Evolutionary conservation across 169 alveolate species (phyloP), one percentile per base, ranked within the genome.

Genomic region (Cryptosporidium parvum): DNA sequence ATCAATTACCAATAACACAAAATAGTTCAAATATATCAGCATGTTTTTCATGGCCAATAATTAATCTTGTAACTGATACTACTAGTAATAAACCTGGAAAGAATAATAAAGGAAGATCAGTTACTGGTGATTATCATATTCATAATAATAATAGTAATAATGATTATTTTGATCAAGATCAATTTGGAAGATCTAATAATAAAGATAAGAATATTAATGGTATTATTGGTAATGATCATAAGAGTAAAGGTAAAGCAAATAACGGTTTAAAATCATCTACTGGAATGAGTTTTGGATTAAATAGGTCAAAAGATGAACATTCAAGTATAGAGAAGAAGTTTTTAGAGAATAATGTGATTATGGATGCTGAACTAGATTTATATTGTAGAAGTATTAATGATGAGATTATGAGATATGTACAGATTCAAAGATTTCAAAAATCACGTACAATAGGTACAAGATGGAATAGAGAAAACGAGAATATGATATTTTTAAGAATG

Each of bases 371-470:
- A 14, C n/a, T 80, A 23, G 89, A 80, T 80, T 45, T 42, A 67
- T 80, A 80, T 51, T 23, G 73, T 62, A 80, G 75, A 51, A 65
- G 75, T 80, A 80, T 80, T 31, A 31, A 62, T 37, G 89, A 80
- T 23, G 89, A 80, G 16, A 80, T 80, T 44, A 67, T 80, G 75
- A 59, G 75, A 80, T 80, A 42, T 80, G 62, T 80, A 42, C 89
- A 80, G 12, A 29, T 80, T 7, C 89, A 80, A n/a, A 80, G 89
- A 80, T 80, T 80, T 80, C 89, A 80, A 26, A 80, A 80, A 42
- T 80, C 89, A 37, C 37, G 89, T 45, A 80, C 89, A 37, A 80
- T 80, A 42, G 89, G 89, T 16, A 80, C 89, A 21, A 58, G 89
- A 61, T 80, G 89, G 89, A 80, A 80, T 45, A 80, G 53, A 21